Evolutionary conservation across 768 basidiomycete genomes (phyloP).

Genomic region (Suillus paluster): DNA sequence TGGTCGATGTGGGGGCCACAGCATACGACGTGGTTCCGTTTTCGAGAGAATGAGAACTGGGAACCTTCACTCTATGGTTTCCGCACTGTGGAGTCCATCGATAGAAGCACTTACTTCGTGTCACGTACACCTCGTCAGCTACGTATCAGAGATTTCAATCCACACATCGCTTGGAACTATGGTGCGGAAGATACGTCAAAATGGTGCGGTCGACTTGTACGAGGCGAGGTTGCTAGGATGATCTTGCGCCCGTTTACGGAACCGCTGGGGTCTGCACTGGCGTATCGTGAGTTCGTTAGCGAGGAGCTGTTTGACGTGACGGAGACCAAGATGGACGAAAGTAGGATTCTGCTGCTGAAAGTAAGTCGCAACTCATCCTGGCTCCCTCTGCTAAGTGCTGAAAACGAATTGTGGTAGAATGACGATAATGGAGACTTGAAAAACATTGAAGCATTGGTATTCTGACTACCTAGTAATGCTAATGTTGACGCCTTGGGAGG

Average conservation of each 20-base stretch:
- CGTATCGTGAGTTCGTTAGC: conserved; percentile 56
- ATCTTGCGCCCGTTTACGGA: conserved; percentile 48
- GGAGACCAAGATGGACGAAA: conserved; percentile 64
- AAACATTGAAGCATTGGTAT: conserved; percentile 47
- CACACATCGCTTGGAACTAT: conserved; percentile 16
- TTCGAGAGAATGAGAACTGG: conserved; percentile 55
- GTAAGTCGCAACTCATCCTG: conserved; percentile 25
- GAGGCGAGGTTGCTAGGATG: conserved; percentile 22
- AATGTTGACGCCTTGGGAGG: not conserved
- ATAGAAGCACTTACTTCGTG: conserved; percentile 5
- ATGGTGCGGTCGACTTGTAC: conserved; percentile 29
- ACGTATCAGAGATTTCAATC: conserved; percentile 46
- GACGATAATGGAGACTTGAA: conserved; percentile 41
- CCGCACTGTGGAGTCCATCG: conserved; percentile 49
- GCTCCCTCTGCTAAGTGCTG: not conserved
- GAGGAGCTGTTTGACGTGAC: conserved; percentile 52
- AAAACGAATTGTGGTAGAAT: conserved; percentile 33
- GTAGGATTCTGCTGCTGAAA: conserved; percentile 51
- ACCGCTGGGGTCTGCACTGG: conserved; percentile 51
- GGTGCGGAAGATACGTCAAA: conserved; percentile 9
- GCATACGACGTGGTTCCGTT: conserved; percentile 58
- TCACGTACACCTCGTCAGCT: conserved; percentile 18
- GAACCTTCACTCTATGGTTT: conserved; percentile 58
- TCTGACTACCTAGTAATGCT: not conserved
- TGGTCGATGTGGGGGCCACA: conserved; percentile 58